Conservation (phyloP, 148 eudicot species). For the Rhododendron molle region DNA sequence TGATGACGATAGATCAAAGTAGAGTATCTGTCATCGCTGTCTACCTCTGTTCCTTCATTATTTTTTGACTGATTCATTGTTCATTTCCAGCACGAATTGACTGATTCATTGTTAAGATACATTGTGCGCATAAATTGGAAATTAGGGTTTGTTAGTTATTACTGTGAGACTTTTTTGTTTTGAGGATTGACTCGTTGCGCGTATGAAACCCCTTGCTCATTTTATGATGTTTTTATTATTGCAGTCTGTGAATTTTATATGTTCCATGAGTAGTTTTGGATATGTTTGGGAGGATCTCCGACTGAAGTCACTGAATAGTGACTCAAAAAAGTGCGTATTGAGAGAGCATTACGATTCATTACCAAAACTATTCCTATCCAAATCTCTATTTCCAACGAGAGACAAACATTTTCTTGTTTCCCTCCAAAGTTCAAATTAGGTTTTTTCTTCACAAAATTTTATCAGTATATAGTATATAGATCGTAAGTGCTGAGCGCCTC, state of each 20-base stretch:
- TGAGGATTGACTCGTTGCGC: not conserved
- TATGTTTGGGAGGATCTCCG: not conserved
- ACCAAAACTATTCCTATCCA: not conserved
- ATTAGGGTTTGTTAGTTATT: not conserved
- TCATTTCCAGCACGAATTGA: not conserved
- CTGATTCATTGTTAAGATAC: not conserved
- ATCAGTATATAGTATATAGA: not conserved
- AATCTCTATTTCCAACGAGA: not conserved
- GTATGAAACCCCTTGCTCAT: not conserved
- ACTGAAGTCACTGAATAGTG: not conserved
- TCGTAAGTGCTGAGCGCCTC: not conserved
- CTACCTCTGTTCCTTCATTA: not conserved
- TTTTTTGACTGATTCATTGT: not conserved
- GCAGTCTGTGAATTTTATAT: not conserved
- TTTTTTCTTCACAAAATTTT: not conserved
- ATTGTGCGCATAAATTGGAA: not conserved
- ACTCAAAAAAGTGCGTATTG: not conserved
- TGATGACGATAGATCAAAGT: conserved; percentile 36
- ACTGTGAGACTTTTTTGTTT: not conserved
- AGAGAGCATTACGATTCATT: not conserved
- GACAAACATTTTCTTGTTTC: not conserved
- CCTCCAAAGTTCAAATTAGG: not conserved
- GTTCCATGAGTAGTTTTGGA: not conserved
- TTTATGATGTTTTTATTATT: not conserved
- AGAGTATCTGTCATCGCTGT: not conserved